Percentiles rank a stretch among this genome's conserved stretches.
phyloP scores from a whole-genome alignment of 1,139 yeast species.

The Candida sp. region DNA sequence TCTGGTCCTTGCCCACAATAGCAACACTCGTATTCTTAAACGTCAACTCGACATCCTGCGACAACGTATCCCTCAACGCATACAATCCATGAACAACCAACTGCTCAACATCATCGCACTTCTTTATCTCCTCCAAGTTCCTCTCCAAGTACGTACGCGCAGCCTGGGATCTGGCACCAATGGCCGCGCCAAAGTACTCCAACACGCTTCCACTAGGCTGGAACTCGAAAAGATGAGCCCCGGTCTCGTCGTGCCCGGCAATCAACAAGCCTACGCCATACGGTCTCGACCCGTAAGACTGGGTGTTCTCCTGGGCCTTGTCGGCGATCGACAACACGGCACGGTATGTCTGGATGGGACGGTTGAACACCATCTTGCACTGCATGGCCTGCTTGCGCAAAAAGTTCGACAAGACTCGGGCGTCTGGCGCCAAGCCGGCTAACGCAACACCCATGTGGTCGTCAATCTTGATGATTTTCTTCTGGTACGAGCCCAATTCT shows the following conservation, averaged over 20 bases:
- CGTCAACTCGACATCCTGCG: conserved; percentile 92
- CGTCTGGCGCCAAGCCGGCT: conserved; percentile 99
- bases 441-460: conserved; percentile 94
- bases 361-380: conserved; percentile 82
- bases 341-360: conserved; percentile 84
- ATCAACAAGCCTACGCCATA: conserved; percentile 95
- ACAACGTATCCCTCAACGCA: conserved; percentile 91
- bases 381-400: conserved; percentile 93
- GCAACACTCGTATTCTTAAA: conserved; percentile 88
- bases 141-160: conserved; percentile 96
- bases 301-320: conserved; percentile 97
- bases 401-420: conserved; percentile 88
- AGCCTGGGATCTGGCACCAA: conserved; percentile 99
- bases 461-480: conserved; percentile 90
- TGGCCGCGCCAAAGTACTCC: conserved; percentile 93
- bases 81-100: conserved; percentile 87
- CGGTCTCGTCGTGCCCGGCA: conserved; percentile 93
- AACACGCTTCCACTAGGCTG: conserved; percentile 95
- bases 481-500: conserved; percentile 95
- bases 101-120: conserved; percentile 65
- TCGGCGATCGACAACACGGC: conserved; percentile 92
- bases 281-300: conserved; percentile 95
- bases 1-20: conserved; percentile 80
- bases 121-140: conserved; percentile 68
- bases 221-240: conserved; percentile 94